Conservation (phyloP, 2,329 filamentous ascomycete species). For the Penicillium fuscoglaucum region DNA sequence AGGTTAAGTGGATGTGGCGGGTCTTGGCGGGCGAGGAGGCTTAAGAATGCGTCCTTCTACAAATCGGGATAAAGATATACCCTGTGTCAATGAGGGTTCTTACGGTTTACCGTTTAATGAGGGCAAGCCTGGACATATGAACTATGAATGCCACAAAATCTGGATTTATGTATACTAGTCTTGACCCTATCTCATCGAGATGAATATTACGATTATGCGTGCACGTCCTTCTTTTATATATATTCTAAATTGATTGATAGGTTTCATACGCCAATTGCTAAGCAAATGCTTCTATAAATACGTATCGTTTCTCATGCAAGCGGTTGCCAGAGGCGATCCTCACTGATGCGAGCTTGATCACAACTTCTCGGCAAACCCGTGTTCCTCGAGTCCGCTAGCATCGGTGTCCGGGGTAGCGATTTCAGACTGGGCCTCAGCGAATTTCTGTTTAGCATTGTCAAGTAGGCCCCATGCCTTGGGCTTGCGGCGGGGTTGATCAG, state of each 20-base stretch:
- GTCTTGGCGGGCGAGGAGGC: slow-evolving; percentile 34
- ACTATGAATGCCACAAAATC: slow-evolving; percentile 20
- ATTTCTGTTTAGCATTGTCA: slow-evolving; percentile 50
- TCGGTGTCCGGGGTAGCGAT: slow-evolving; percentile 53
- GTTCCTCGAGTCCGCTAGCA: slow-evolving; percentile 54
- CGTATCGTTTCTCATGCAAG: slow-evolving; percentile 6
- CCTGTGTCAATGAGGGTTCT: neutral
- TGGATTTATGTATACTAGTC: slow-evolving; percentile 26
- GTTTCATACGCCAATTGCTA: slow-evolving; percentile 1
- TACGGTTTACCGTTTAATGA: slow-evolving; percentile 3
- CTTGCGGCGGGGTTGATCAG: slow-evolving; percentile 65
- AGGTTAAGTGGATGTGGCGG: slow-evolving; percentile 44
- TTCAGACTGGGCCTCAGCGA: slow-evolving; percentile 52
- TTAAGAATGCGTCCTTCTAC: neutral
- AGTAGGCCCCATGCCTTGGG: slow-evolving; percentile 65
- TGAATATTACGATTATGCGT: slow-evolving; percentile 16
- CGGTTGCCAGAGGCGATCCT: neutral
- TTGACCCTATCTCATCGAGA: slow-evolving; percentile 18
- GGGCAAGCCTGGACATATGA: slow-evolving; percentile 10
- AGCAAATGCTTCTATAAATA: slow-evolving; percentile 5
- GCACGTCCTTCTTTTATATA: neutral
- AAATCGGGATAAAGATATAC: slow-evolving; percentile 13
- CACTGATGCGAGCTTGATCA: neutral
- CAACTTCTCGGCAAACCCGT: slow-evolving; percentile 56
- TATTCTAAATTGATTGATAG: neutral